Percentiles rank a stretch among this genome's conserved stretches.
These are phyloP conservation scores for Toxicodendron radicans DNA, from an alignment of 345 rosid genomes.

Conservation along the genomic window DNA sequence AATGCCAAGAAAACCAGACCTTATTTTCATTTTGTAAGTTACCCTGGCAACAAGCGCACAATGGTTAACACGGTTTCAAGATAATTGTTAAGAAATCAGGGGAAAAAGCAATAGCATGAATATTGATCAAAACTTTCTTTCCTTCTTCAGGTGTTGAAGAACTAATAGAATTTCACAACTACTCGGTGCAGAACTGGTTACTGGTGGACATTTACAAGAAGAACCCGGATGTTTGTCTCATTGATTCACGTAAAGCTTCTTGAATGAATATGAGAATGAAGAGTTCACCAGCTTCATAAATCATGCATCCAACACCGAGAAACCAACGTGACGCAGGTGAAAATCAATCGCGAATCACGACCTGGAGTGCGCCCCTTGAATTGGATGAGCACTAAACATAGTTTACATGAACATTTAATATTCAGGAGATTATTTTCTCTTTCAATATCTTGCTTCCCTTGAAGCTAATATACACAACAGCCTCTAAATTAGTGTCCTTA, in stretches of 20 bases:
- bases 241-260: background rate
- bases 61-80: background rate
- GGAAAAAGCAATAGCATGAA: background rate
- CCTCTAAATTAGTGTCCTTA: slow-evolving; percentile 1
- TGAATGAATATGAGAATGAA: background rate
- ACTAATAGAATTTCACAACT: background rate
- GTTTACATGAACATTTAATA: background rate
- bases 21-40: background rate
- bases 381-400: background rate
- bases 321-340: background rate
- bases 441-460: background rate
- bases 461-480: background rate
- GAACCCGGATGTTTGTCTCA: background rate
- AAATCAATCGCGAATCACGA: background rate
- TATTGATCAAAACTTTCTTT: too few species aligned
- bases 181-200: background rate
- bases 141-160: background rate
- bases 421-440: background rate
- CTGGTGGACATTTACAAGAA: background rate
- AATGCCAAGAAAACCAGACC: background rate
- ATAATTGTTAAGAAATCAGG: background rate
- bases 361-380: background rate
- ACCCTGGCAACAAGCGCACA: background rate
- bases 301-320: background rate
- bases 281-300: background rate